These are phyloP conservation scores for Spiraea crenata DNA, from an alignment of 331 rosid genomes.

Conservation along the genomic window DNA sequence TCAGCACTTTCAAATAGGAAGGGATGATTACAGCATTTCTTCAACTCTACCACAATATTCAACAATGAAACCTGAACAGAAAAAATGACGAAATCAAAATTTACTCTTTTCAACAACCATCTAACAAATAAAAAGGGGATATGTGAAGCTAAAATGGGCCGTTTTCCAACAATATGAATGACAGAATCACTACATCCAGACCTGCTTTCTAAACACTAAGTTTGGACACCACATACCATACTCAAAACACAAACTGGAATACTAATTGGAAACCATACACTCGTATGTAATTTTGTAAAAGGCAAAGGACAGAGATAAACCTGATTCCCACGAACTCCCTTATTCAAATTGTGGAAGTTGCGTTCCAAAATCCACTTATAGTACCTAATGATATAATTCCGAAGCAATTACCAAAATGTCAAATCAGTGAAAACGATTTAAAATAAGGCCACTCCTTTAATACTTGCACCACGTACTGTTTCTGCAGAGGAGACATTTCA, in stretches of 20 bases:
- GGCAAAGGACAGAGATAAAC: constrained; percentile 32
- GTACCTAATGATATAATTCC: constrained; percentile 58
- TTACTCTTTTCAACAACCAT: constrained; percentile 11
- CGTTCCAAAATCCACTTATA: constrained; percentile 99
- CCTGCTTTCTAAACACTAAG: neutral
- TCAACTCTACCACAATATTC: constrained; percentile 95
- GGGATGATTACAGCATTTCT: constrained; percentile 99
- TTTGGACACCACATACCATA: too few relatives aligned
- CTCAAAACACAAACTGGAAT: neutral
- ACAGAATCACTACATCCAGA: neutral
- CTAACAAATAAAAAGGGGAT: neutral
- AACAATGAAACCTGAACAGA: constrained; percentile 84
- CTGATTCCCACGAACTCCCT: constrained; percentile 99
- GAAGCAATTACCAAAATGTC: constrained; percentile 18
- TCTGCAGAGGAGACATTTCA: constrained; percentile 99
- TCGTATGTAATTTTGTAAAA: neutral
- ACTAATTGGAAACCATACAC: neutral
- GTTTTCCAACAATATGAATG: neutral
- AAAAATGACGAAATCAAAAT: constrained; percentile 11
- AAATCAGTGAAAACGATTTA: constrained; percentile 9
- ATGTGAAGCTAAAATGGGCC: neutral
- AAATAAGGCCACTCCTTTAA: neutral
- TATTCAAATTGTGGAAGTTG: constrained; percentile 93
- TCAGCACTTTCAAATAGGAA: constrained; percentile 99
- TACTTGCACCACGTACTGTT: constrained; percentile 63